phyloP scores from a whole-genome alignment of 2,329 filamentous ascomycete species.

The Emergomyces orientalis region DNA sequence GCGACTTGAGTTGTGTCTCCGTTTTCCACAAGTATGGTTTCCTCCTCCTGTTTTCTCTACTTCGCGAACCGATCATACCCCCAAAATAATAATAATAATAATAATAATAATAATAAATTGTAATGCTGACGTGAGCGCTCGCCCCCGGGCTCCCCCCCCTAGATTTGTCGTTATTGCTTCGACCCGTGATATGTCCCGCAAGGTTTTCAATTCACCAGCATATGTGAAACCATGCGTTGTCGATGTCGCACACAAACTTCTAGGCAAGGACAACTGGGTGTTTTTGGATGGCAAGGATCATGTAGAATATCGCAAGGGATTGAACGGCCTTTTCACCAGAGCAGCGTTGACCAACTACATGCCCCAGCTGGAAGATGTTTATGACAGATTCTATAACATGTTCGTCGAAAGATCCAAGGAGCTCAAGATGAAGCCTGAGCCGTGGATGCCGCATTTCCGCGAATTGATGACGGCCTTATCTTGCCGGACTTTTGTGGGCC shows the following conservation, averaged over 20 bases:
- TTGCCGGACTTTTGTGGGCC: constrained; percentile 91
- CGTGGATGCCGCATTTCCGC: constrained; percentile 87
- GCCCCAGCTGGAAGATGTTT: constrained; percentile 85
- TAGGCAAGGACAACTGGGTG: constrained; percentile 89
- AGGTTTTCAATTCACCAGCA: constrained; percentile 86
- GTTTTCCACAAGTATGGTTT: constrained; percentile 89
- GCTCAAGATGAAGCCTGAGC: constrained; percentile 61
- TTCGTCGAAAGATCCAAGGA: constrained; percentile 69
- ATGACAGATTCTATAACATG: constrained; percentile 72
- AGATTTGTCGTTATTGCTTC: constrained; percentile 97
- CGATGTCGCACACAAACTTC: constrained; percentile 84
- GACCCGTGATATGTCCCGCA: constrained; percentile 87
- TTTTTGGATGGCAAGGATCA: constrained; percentile 93
- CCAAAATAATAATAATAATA: no score
- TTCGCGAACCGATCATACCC: no score
- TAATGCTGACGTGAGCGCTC: not conserved
- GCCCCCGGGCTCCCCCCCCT: not conserved
- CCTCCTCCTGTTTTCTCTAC: not conserved
- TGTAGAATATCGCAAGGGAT: constrained; percentile 92
- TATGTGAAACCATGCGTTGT: constrained; percentile 97
- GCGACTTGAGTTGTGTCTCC: constrained; percentile 87
- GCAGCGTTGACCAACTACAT: constrained; percentile 80
- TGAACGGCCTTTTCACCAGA: constrained; percentile 90
- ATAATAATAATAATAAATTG: no score
- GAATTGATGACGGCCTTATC: constrained; percentile 92